phyloP scores from a whole-genome alignment of 2,329 filamentous ascomycete species.

The Claviceps sp. region DNA sequence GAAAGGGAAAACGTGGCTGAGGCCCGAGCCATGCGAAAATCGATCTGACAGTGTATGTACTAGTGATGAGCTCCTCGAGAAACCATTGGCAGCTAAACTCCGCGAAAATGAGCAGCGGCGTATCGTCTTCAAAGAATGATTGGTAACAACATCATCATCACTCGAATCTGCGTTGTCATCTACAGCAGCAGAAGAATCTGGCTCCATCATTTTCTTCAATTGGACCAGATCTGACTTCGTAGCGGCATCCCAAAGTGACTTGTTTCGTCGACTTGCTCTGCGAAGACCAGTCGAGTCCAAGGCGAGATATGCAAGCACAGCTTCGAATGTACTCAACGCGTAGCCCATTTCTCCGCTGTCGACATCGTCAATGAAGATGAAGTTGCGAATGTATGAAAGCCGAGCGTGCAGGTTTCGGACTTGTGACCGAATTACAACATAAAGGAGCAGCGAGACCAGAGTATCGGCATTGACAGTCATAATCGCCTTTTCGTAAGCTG shows the following conservation, averaged over 20 bases:
- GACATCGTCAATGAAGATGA: conserved; percentile 95
- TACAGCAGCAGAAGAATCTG: conserved; percentile 36
- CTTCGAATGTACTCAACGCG: conserved; percentile 89
- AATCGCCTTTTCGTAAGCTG: conserved; percentile 37
- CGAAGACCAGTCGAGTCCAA: conserved; percentile 71
- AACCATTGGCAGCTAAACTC: conserved; percentile 29
- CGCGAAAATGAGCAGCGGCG: conserved; percentile 33
- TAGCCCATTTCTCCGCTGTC: conserved; percentile 95
- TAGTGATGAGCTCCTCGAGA: conserved; percentile 29
- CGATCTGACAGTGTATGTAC: conserved; percentile 31
- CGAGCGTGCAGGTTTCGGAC: conserved; percentile 79
- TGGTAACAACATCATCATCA: conserved; percentile 35
- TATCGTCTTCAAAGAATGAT: conserved; percentile 32
- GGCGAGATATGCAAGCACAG: conserved; percentile 76
- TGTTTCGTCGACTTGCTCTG: conserved; percentile 75
- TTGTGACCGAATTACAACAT: conserved; percentile 85
- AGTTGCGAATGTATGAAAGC: conserved; percentile 89
- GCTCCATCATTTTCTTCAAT: conserved; percentile 69
- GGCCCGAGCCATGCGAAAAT: conserved; percentile 41
- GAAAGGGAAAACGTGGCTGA: conserved; percentile 88
- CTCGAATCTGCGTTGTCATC: conserved; percentile 29
- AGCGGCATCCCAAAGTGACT: conserved; percentile 74
- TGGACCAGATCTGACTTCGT: conserved; percentile 63
- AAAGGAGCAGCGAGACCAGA: conserved; percentile 76
- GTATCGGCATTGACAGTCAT: conserved; percentile 72